Conservation (phyloP, 2,329 filamentous ascomycete species). For the Fusarium equiseti region DNA sequence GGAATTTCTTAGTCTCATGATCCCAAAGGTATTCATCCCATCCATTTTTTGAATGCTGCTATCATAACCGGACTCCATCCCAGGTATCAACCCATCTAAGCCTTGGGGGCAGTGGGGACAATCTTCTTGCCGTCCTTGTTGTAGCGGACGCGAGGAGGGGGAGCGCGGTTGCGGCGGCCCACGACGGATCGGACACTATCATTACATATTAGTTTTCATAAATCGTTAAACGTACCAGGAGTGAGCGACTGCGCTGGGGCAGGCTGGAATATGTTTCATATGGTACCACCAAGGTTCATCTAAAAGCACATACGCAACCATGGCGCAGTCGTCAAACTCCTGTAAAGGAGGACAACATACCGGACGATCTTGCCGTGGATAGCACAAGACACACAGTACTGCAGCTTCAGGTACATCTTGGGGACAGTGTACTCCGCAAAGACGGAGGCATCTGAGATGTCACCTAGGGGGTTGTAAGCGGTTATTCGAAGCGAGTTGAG, state of each 20-base stretch:
- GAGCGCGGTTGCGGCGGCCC: constrained; percentile 98
- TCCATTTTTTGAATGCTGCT: constrained; percentile 55
- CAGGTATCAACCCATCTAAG: constrained; percentile 51
- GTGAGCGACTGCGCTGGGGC: constrained; percentile 17
- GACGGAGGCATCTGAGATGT: constrained; percentile 99
- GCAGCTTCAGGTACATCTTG: constrained; percentile 99
- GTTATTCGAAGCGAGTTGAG: constrained; percentile 3
- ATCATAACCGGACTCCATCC: constrained; percentile 56
- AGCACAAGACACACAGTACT: constrained; percentile 99
- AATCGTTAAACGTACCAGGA: constrained; percentile 44
- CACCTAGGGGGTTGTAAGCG: constrained; percentile 71
- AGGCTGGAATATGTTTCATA: constrained; percentile 53
- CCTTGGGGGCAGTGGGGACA: constrained; percentile 73
- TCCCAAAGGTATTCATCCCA: constrained; percentile 53
- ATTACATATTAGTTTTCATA: constrained; percentile 57
- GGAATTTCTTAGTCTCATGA: constrained; percentile 49
- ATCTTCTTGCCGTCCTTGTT: constrained; percentile 99
- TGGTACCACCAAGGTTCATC: constrained; percentile 71
- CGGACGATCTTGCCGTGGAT: constrained; percentile 99
- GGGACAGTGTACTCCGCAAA: constrained; percentile 99
- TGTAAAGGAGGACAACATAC: constrained; percentile 75
- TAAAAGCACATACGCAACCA: constrained; percentile 62
- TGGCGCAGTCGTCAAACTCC: constrained; percentile 70
- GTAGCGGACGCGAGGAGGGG: constrained; percentile 96
- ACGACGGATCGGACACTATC: constrained; percentile 93